phyloP scores from a whole-genome alignment of 1,284 basidiomycete species.

The Ustilago nuda region DNA sequence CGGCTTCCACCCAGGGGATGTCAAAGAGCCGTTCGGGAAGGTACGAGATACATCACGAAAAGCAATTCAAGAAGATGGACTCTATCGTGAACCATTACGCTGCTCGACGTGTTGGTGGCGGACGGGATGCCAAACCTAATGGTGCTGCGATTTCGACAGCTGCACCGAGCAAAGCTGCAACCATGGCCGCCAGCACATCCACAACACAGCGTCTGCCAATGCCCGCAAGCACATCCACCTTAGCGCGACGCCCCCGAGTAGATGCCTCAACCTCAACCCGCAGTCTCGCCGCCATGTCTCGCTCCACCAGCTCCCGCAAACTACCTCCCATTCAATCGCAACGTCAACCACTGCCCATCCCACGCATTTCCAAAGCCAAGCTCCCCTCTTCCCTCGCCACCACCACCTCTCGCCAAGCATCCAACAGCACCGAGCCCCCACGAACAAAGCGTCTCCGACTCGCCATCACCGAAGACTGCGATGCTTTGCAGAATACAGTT shows the following conservation, averaged over 20 bases:
- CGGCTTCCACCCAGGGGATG: slow-evolving; percentile 35
- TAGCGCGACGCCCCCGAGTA: slow-evolving; percentile 17
- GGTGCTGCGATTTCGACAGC: not conserved
- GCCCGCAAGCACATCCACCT: not conserved
- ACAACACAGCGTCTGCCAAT: slow-evolving; percentile 3
- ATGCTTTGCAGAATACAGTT: slow-evolving; percentile 35
- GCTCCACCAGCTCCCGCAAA: slow-evolving; percentile 28
- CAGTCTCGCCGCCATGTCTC: slow-evolving; percentile 32
- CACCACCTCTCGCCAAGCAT: slow-evolving; percentile 16
- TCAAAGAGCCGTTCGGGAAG: slow-evolving; percentile 35
- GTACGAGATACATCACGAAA: slow-evolving; percentile 53
- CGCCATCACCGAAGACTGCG: slow-evolving; percentile 35
- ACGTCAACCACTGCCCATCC: slow-evolving; percentile 29
- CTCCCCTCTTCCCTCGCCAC: slow-evolving; percentile 9
- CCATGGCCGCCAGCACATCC: slow-evolving; percentile 18
- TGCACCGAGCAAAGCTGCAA: not conserved
- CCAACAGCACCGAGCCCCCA: slow-evolving; percentile 16
- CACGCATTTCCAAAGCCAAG: slow-evolving; percentile 28
- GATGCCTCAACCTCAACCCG: slow-evolving; percentile 44
- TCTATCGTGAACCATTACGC: slow-evolving; percentile 59
- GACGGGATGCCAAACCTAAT: slow-evolving; percentile 3
- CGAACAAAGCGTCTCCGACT: slow-evolving; percentile 37
- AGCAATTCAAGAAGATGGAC: slow-evolving; percentile 56
- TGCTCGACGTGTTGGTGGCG: slow-evolving; percentile 39
- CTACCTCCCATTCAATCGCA: slow-evolving; percentile 8